phyloP scores from a whole-genome alignment of 352 stramenopile genomes.

The Phytopythium cucurbitacearum region DNA sequence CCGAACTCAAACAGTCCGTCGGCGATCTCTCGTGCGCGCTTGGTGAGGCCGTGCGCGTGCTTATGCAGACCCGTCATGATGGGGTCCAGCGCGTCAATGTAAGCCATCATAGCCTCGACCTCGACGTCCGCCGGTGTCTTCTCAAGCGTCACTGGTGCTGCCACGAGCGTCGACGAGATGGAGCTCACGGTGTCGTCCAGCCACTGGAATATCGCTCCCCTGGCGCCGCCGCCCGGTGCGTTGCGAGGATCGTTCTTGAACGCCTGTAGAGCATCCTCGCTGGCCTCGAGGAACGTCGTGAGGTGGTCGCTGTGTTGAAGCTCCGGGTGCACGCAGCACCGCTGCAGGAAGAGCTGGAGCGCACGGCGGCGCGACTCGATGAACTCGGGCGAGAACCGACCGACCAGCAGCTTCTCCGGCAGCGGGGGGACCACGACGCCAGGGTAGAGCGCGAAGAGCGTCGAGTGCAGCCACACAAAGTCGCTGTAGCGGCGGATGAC shows the following conservation, averaged over 20 bases:
- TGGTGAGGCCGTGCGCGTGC: slow-evolving; percentile 92
- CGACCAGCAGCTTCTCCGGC: slow-evolving; percentile 94
- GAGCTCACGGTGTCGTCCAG: slow-evolving; percentile 82
- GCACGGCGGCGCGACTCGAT: slow-evolving; percentile 78
- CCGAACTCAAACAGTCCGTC: slow-evolving; percentile 97
- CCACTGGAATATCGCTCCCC: slow-evolving; percentile 81
- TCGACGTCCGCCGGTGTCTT: slow-evolving; percentile 91
- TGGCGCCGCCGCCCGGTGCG: slow-evolving; percentile 28
- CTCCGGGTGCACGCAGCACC: slow-evolving; percentile 77
- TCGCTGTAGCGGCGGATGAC: slow-evolving; percentile 93
- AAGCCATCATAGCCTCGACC: slow-evolving; percentile 95
- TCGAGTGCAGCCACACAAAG: slow-evolving; percentile 95
- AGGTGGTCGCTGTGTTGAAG: slow-evolving; percentile 82
- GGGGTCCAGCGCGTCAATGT: slow-evolving; percentile 93
- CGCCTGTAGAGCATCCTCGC: slow-evolving; percentile 53
- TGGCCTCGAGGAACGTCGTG: slow-evolving; percentile 81
- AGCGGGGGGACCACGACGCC: slow-evolving; percentile 93
- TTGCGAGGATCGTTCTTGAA: slow-evolving; percentile 74
- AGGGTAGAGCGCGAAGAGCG: slow-evolving; percentile 82
- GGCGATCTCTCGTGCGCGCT: slow-evolving; percentile 93
- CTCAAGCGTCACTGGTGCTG: slow-evolving; percentile 44
- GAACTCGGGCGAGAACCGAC: slow-evolving; percentile 92
- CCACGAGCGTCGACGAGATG: slow-evolving; percentile 73
- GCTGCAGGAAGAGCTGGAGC: slow-evolving; percentile 77
- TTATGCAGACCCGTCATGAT: slow-evolving; percentile 95